Evolutionary conservation across 257 asterid species (phyloP).

Genomic region (Nicotiana noctiflora): DNA sequence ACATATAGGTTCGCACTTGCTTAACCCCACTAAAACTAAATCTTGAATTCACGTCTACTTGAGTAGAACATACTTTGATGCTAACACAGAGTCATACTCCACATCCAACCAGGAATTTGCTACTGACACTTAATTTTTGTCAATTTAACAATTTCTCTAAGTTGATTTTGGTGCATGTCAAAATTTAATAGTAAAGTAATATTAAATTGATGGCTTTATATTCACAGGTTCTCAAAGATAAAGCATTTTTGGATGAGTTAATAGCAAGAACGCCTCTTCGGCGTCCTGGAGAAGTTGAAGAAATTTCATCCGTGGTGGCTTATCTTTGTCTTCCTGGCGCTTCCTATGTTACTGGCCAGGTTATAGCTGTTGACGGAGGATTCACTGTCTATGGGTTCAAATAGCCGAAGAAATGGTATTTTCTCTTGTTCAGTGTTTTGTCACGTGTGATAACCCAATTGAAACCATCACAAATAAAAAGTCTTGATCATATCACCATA

Average conservation of each 20-base stretch:
- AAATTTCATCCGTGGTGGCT: conserved; percentile 67
- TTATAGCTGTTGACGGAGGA: conserved; percentile 84
- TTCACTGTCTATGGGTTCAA: conserved; percentile 57
- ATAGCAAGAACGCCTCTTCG: conserved; percentile 57
- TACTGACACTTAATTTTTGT: too few relatives aligned
- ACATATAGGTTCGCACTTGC: too few relatives aligned
- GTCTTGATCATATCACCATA: not conserved
- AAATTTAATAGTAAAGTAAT: too few relatives aligned
- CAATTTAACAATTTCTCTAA: not conserved
- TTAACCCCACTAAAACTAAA: not conserved
- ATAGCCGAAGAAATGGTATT: not conserved
- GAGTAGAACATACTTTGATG: not conserved
- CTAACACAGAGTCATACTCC: not conserved
- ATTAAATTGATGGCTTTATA: not conserved
- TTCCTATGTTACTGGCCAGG: conserved; percentile 75
- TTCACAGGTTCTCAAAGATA: conserved; percentile 55
- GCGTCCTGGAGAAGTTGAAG: conserved; percentile 73
- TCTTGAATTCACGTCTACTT: not conserved
- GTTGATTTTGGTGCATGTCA: too few relatives aligned
- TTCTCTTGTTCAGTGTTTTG: not conserved
- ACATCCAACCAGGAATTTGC: not conserved
- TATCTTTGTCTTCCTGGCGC: conserved; percentile 85
- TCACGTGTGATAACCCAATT: not conserved
- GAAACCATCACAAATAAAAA: not conserved
- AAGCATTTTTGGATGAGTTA: conserved; percentile 45